These are phyloP conservation scores for Wilcoxina mikolae DNA, from an alignment of 495 filamentous ascomycete species.

Conservation along the genomic window DNA sequence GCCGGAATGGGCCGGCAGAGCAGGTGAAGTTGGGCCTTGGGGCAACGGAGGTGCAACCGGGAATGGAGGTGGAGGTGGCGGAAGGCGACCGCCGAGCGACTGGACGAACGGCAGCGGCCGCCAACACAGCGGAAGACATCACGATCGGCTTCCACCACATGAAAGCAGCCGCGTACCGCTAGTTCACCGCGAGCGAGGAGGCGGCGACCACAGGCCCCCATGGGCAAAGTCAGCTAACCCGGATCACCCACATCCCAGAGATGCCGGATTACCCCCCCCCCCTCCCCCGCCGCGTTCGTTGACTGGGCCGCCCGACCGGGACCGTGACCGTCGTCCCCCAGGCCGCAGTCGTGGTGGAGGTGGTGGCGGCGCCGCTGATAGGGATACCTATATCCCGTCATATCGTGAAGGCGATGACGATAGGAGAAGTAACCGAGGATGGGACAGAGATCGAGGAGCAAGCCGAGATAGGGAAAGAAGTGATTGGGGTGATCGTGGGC, in stretches of 20 bases:
- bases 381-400: constrained; percentile 49
- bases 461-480: constrained; percentile 20
- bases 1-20: constrained; percentile 35
- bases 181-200: constrained; percentile 1
- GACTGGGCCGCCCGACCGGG: constrained; percentile 19
- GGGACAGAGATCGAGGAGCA: constrained; percentile 25
- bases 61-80: constrained; percentile 22
- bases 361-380: constrained; percentile 29
- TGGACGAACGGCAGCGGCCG: constrained; percentile 13
- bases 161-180: constrained; percentile 3
- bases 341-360: constrained; percentile 22
- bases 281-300: constrained; percentile 21
- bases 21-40: constrained; percentile 33
- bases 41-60: constrained; percentile 30
- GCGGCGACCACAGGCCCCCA: constrained; percentile 23
- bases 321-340: constrained; percentile 17
- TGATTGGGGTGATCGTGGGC: constrained; percentile 21
- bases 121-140: constrained; percentile 14
- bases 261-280: constrained; percentile 28
- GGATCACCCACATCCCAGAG: constrained; percentile 27
- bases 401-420: constrained; percentile 36
- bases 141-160: neutral
- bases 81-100: constrained; percentile 31
- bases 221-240: constrained; percentile 21
- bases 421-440: constrained; percentile 34